phyloP scores from a whole-genome alignment of 1,284 basidiomycete genomes.

The Wallemia hederae region DNA sequence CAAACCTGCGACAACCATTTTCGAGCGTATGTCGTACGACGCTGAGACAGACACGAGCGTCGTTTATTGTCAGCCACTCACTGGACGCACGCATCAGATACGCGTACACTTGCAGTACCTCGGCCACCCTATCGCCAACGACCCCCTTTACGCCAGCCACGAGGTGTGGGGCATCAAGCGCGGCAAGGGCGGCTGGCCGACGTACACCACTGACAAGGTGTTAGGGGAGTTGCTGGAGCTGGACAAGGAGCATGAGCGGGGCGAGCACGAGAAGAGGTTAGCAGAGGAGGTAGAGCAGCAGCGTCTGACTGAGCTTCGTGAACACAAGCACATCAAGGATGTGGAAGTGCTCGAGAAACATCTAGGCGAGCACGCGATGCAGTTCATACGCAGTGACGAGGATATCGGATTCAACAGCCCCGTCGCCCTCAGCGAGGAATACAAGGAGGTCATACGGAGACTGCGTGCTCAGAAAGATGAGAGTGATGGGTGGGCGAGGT shows the following conservation, averaged over 20 bases:
- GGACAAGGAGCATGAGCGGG: background rate
- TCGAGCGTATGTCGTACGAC: slow-evolving; percentile 63
- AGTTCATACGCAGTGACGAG: slow-evolving; percentile 20
- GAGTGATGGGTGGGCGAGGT: slow-evolving; percentile 68
- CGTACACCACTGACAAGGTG: background rate
- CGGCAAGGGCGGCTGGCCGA: slow-evolving; percentile 34
- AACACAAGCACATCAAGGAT: background rate
- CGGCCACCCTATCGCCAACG: slow-evolving; percentile 76
- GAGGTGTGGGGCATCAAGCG: slow-evolving; percentile 52
- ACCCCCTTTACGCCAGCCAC: slow-evolving; percentile 50
- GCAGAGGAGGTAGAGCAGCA: background rate
- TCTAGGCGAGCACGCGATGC: background rate
- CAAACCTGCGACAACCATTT: slow-evolving; percentile 73
- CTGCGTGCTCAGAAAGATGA: slow-evolving; percentile 74
- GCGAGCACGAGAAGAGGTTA: background rate
- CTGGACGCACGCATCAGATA: slow-evolving; percentile 45
- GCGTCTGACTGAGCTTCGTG: background rate
- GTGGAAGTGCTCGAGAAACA: background rate
- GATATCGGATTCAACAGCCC: slow-evolving; percentile 74
- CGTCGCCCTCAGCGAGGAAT: slow-evolving; percentile 51
- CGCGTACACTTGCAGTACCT: slow-evolving; percentile 88
- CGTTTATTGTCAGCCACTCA: slow-evolving; percentile 36
- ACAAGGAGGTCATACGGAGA: slow-evolving; percentile 53
- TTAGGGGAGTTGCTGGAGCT: background rate
- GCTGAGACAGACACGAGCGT: slow-evolving; percentile 52